Conservation (phyloP, 1,284 basidiomycete species). For the Volvariella volvacea region DNA sequence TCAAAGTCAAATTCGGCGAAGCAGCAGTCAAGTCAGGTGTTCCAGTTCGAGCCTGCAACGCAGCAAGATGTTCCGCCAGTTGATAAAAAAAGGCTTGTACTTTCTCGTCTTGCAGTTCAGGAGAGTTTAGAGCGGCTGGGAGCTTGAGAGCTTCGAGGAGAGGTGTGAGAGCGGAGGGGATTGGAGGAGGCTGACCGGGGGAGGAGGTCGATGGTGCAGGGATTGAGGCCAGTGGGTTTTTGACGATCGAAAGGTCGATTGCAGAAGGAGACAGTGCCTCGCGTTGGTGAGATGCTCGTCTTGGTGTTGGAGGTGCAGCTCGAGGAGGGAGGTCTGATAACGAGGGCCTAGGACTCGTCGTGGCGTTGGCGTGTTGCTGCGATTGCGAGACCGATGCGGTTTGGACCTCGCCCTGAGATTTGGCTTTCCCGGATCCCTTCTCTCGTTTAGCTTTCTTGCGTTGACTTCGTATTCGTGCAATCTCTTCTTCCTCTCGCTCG, state of each 20-base stretch:
- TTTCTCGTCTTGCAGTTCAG: slow-evolving; percentile 58
- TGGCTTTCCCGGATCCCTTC: slow-evolving; percentile 9
- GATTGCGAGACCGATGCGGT: background rate
- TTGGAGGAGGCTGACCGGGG: slow-evolving; percentile 19
- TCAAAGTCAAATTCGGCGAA: slow-evolving; percentile 12
- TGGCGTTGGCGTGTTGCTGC: slow-evolving; percentile 3
- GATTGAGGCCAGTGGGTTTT: background rate
- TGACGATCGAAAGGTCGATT: slow-evolving; percentile 2
- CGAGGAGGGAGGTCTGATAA: slow-evolving; percentile 36
- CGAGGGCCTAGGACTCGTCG: slow-evolving; percentile 20
- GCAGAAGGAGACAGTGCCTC: slow-evolving; percentile 12
- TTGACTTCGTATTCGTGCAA: slow-evolving; percentile 21
- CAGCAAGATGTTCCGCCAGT: slow-evolving; percentile 74
- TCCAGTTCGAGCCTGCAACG: slow-evolving; percentile 46
- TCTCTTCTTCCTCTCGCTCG: slow-evolving; percentile 47
- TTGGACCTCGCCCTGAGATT: background rate
- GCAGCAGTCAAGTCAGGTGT: slow-evolving; percentile 14
- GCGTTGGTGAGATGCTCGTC: slow-evolving; percentile 30
- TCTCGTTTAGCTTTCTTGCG: slow-evolving; percentile 23
- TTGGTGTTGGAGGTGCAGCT: slow-evolving; percentile 54
- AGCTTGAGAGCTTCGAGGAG: slow-evolving; percentile 24
- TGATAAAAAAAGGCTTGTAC: slow-evolving; percentile 79
- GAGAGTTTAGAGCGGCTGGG: slow-evolving; percentile 29
- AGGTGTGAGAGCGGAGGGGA: slow-evolving; percentile 16
- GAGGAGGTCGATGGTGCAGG: slow-evolving; percentile 8